These are phyloP conservation scores for Podosphaera xanthii DNA, from an alignment of 2,329 filamentous ascomycete genomes.

Conservation along the genomic window DNA sequence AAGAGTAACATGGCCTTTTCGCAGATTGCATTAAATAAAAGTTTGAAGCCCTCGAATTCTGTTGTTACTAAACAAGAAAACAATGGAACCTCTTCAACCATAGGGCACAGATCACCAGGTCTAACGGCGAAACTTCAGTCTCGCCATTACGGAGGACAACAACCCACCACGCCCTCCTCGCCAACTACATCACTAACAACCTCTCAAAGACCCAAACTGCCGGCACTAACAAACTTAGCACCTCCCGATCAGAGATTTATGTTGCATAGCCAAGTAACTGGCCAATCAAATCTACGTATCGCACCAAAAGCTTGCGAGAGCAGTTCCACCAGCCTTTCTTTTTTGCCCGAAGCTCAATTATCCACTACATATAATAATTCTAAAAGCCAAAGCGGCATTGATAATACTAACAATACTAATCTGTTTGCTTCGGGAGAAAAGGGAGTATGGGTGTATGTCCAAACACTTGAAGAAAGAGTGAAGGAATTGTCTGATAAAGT, in stretches of 20 bases:
- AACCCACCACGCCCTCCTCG: slow-evolving; percentile 29
- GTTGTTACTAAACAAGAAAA: slow-evolving; percentile 24
- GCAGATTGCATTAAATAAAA: slow-evolving; percentile 57
- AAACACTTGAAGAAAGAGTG: slow-evolving; percentile 41
- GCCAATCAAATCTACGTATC: slow-evolving; percentile 9
- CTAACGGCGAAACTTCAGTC: slow-evolving; percentile 41
- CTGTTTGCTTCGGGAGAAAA: slow-evolving; percentile 38
- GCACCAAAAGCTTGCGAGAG: slow-evolving; percentile 5
- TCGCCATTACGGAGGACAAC: slow-evolving; percentile 34
- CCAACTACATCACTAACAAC: slow-evolving; percentile 14
- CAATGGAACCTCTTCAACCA: slow-evolving; percentile 28
- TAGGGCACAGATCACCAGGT: slow-evolving; percentile 41
- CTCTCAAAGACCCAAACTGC: slow-evolving; percentile 15
- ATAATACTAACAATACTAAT: slow-evolving; percentile 41
- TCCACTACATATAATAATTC: slow-evolving; percentile 17
- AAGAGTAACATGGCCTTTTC: slow-evolving; percentile 34
- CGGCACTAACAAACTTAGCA: slow-evolving; percentile 14
- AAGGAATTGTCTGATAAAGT: slow-evolving; percentile 24
- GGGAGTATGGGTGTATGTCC: slow-evolving; percentile 50
- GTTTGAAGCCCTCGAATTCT: slow-evolving; percentile 62
- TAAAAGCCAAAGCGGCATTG: slow-evolving; percentile 31
- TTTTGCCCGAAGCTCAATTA: slow-evolving; percentile 23
- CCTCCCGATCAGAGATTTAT: slow-evolving; percentile 17
- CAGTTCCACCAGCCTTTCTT: slow-evolving; percentile 14
- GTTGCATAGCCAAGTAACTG: slow-evolving; percentile 11